Percentiles rank a stretch among this genome's conserved stretches.
These are phyloP conservation scores for Agaricales sp. DNA, from an alignment of 1,284 basidiomycete genomes.

Conservation along the genomic window DNA sequence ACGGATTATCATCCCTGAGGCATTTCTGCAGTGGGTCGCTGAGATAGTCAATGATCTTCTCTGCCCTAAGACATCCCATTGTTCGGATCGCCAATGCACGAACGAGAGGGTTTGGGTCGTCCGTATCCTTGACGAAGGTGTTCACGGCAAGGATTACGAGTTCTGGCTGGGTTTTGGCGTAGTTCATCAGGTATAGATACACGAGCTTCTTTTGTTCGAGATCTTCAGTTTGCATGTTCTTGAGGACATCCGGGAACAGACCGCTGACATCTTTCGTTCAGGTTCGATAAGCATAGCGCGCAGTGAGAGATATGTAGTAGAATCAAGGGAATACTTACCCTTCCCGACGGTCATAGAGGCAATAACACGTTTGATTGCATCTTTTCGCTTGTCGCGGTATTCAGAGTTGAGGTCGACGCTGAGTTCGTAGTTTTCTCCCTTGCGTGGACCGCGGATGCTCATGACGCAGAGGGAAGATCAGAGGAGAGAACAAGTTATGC, in stretches of 20 bases:
- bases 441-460: slow-evolving; percentile 58
- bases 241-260: slow-evolving; percentile 95
- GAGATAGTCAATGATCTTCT: slow-evolving; percentile 98
- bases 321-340: slow-evolving; percentile 43
- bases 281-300: slow-evolving; percentile 7
- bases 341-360: slow-evolving; percentile 96
- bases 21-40: slow-evolving; percentile 90
- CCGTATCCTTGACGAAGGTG: slow-evolving; percentile 96
- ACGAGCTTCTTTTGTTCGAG: slow-evolving; percentile 96
- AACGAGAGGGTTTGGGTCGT: slow-evolving; percentile 93
- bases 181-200: slow-evolving; percentile 98
- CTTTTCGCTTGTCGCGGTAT: slow-evolving; percentile 91
- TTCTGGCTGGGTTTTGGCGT: slow-evolving; percentile 97
- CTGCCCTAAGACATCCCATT: slow-evolving; percentile 94
- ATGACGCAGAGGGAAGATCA: too few relatives aligned
- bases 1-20: slow-evolving; percentile 91
- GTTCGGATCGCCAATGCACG: slow-evolving; percentile 95
- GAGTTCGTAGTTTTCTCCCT: slow-evolving; percentile 92
- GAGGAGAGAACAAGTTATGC: too few relatives aligned
- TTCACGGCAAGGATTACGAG: slow-evolving; percentile 96
- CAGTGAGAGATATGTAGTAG: slow-evolving; percentile 4
- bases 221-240: slow-evolving; percentile 97
- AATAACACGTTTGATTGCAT: slow-evolving; percentile 96
- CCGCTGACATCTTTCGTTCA: slow-evolving; percentile 72
- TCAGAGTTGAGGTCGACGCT: slow-evolving; percentile 93